phyloP scores from a whole-genome alignment of 176 grass and related monocot genomes.

The Zizania latifolia region DNA sequence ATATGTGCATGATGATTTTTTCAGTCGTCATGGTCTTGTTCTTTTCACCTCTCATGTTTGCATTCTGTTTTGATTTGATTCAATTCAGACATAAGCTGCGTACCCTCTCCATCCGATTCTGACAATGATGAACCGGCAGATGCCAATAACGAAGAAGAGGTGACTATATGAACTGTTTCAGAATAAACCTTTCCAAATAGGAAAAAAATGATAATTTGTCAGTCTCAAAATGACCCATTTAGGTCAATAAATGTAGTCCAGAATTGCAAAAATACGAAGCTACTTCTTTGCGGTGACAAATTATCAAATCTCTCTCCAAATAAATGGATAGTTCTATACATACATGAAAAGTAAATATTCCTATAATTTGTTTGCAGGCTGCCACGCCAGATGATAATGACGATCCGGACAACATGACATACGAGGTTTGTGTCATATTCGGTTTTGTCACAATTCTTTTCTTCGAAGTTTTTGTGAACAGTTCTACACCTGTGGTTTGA shows the following conservation, averaged over 20 bases:
- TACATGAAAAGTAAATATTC: conserved; percentile 7
- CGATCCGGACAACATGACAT: conserved; percentile 83
- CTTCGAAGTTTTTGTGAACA: neutral
- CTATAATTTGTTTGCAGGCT: conserved; percentile 25
- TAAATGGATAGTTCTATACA: neutral
- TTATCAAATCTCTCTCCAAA: too few relatives aligned
- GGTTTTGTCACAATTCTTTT: neutral
- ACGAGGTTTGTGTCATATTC: conserved; percentile 55
- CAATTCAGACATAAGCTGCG: conserved; percentile 44
- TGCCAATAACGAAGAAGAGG: conserved; percentile 34
- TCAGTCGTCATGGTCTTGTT: neutral
- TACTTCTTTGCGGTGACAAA: too few relatives aligned
- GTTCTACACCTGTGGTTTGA: neutral
- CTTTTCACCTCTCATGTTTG: neutral
- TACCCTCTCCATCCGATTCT: conserved; percentile 48
- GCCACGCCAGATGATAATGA: conserved; percentile 44
- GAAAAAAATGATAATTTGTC: too few relatives aligned
- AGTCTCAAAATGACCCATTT: too few relatives aligned
- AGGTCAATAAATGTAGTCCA: too few relatives aligned
- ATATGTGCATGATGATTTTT: conserved; percentile 9
- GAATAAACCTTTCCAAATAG: neutral
- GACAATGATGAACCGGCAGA: conserved; percentile 20
- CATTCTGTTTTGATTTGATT: neutral
- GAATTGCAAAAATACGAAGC: too few relatives aligned
- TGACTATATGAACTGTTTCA: conserved; percentile 20